Evolutionary conservation across 495 filamentous ascomycete species (phyloP).

Genomic region (Penicillium robsamsonii): DNA sequence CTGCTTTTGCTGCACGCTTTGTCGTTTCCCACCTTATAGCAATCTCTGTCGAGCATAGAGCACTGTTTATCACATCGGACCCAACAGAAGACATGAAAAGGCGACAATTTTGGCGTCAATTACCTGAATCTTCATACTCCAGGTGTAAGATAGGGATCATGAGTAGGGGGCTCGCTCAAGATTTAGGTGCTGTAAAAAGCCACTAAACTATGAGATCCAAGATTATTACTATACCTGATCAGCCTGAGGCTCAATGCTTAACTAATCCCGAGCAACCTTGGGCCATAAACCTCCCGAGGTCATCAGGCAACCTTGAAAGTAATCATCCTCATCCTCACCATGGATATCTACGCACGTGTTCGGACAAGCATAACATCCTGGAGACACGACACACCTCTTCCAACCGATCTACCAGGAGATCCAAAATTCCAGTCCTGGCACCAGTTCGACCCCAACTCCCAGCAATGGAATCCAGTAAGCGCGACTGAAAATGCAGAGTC

Average conservation of each 20-base stretch:
- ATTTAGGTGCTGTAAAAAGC: not conserved
- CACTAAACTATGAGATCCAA: not conserved
- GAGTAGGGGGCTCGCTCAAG: too few species aligned
- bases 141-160: too few species aligned
- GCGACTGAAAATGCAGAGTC: not conserved
- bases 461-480: conserved; percentile 9
- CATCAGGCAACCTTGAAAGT: not conserved
- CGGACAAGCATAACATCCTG: not conserved
- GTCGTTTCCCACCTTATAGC: too few species aligned
- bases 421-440: conserved; percentile 17
- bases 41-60: too few species aligned
- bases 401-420: not conserved
- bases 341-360: conserved; percentile 1
- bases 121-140: too few species aligned
- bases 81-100: too few species aligned
- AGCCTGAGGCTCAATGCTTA: not conserved
- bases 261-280: conserved; percentile 3
- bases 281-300: not conserved
- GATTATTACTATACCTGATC: too few species aligned
- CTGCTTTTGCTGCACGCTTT: too few species aligned
- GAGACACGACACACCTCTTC: conserved; percentile 3
- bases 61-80: too few species aligned
- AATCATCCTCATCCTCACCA: not conserved
- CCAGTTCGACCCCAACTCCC: conserved; percentile 4
- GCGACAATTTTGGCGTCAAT: too few species aligned